Conservation (phyloP, 2,329 filamentous ascomycete species). For the Fusarium papillatum region DNA sequence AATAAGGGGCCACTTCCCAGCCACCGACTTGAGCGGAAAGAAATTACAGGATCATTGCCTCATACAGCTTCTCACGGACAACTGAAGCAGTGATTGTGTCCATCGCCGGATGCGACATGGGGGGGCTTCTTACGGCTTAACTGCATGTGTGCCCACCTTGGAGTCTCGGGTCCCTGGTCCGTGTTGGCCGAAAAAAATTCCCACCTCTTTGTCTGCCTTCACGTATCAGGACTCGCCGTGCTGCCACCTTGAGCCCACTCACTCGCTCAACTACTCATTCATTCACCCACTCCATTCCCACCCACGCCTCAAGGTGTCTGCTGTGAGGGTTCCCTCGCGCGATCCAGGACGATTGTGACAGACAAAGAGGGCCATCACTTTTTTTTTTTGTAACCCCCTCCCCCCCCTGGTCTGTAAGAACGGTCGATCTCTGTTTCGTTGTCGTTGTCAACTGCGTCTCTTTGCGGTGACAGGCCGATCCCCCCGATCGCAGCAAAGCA, state of each 20-base stretch:
- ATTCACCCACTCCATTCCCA: conserved; percentile 13
- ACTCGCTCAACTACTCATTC: conserved; percentile 9
- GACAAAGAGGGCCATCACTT: conserved; percentile 15
- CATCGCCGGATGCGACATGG: conserved; percentile 5
- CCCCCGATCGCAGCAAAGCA: neutral
- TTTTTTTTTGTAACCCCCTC: neutral
- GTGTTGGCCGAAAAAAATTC: conserved; percentile 17
- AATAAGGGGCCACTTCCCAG: conserved; percentile 14
- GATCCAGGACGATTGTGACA: conserved; percentile 27
- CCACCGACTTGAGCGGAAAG: conserved; percentile 7
- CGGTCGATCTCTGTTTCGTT: conserved; percentile 30
- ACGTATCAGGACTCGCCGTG: conserved; percentile 23
- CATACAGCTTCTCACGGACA: too few relatives aligned
- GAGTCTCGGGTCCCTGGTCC: conserved; percentile 28
- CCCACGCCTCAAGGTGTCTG: conserved; percentile 28
- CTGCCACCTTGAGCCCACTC: conserved; percentile 19
- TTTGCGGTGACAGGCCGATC: conserved; percentile 9
- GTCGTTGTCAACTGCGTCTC: conserved; percentile 6
- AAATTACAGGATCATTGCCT: neutral
- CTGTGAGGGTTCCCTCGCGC: conserved; percentile 17
- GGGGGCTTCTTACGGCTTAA: conserved; percentile 1
- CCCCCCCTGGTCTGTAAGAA: conserved; percentile 36
- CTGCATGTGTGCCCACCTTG: conserved; percentile 18
- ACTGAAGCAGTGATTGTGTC: conserved; percentile 12
- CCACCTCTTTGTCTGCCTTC: neutral